Conservation (phyloP, 2,329 filamentous ascomycete species). For the Cladosporium sp. region DNA sequence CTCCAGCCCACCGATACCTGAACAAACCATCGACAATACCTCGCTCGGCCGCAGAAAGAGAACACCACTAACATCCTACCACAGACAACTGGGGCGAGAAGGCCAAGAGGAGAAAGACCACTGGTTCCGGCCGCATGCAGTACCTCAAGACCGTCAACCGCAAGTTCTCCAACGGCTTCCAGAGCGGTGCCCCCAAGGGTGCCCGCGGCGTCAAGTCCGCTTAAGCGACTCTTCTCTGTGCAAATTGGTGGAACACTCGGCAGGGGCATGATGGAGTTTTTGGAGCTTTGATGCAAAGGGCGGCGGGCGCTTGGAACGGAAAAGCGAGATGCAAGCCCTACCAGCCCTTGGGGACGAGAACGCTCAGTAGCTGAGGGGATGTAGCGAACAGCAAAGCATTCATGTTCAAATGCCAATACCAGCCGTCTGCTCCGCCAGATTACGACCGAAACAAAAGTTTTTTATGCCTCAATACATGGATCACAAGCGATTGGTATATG, state of each 20-base stretch:
- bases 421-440: slow-evolving; percentile 19
- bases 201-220: slow-evolving; percentile 59
- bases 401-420: slow-evolving; percentile 22
- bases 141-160: slow-evolving; percentile 91
- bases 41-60: not conserved
- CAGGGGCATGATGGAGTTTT: slow-evolving; percentile 22
- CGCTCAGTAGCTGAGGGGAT: slow-evolving; percentile 23
- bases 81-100: slow-evolving; percentile 99
- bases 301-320: slow-evolving; percentile 17
- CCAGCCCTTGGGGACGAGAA: slow-evolving; percentile 20
- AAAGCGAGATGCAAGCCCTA: slow-evolving; percentile 17
- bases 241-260: slow-evolving; percentile 15
- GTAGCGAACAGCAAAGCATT: slow-evolving; percentile 23
- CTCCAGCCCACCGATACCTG: slow-evolving; percentile 20
- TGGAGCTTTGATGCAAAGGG: slow-evolving; percentile 19
- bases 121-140: slow-evolving; percentile 92
- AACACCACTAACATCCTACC: slow-evolving; percentile 20
- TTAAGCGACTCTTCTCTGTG: slow-evolving; percentile 19
- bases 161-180: slow-evolving; percentile 98
- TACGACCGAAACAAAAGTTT: slow-evolving; percentile 10
- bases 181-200: slow-evolving; percentile 82
- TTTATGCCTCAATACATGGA: not conserved
- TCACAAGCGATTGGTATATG: not conserved
- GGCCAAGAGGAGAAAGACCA: slow-evolving; percentile 99
- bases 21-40: slow-evolving; percentile 3